phyloP scores from a whole-genome alignment of 2,329 filamentous ascomycete genomes.

The Phoma sp. region DNA sequence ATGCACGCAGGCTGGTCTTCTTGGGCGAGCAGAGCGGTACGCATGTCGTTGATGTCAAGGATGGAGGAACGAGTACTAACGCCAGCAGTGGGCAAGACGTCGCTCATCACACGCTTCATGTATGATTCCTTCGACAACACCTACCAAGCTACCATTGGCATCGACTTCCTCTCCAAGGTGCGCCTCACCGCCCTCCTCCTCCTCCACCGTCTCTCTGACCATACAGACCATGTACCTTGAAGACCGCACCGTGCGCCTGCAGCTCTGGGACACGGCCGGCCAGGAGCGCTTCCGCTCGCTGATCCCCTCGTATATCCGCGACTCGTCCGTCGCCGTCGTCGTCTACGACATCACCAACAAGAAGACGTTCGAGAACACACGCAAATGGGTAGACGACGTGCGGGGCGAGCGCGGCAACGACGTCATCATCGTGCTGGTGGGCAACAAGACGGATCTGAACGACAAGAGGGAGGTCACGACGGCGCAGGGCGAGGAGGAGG shows the following conservation, averaged over 20 bases:
- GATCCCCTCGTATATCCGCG: slow-evolving; percentile 98
- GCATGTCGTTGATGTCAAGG: slow-evolving; percentile 36
- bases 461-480: slow-evolving; percentile 98
- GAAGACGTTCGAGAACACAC: slow-evolving; percentile 97
- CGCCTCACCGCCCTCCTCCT: slow-evolving; percentile 9
- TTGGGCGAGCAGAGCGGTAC: slow-evolving; percentile 98
- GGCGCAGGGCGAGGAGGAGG: slow-evolving; percentile 95
- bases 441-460: slow-evolving; percentile 98
- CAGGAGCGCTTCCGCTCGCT: slow-evolving; percentile 97
- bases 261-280: slow-evolving; percentile 97
- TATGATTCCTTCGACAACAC: slow-evolving; percentile 99
- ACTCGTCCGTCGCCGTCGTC: slow-evolving; percentile 96
- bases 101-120: slow-evolving; percentile 98
- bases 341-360: slow-evolving; percentile 98
- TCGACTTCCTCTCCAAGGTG: slow-evolving; percentile 98
- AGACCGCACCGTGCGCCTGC: slow-evolving; percentile 94
- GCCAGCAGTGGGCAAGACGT: slow-evolving; percentile 90
- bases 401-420: slow-evolving; percentile 96
- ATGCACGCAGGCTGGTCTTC: slow-evolving; percentile 80
- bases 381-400: slow-evolving; percentile 99
- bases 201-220: slow-evolving; percentile 21
- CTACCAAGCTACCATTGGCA: slow-evolving; percentile 99
- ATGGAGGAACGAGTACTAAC: neutral
- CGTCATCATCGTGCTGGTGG: slow-evolving; percentile 97
- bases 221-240: slow-evolving; percentile 96